These are phyloP conservation scores for Boletus reticulatus DNA, from an alignment of 768 basidiomycete genomes.

Conservation along the genomic window DNA sequence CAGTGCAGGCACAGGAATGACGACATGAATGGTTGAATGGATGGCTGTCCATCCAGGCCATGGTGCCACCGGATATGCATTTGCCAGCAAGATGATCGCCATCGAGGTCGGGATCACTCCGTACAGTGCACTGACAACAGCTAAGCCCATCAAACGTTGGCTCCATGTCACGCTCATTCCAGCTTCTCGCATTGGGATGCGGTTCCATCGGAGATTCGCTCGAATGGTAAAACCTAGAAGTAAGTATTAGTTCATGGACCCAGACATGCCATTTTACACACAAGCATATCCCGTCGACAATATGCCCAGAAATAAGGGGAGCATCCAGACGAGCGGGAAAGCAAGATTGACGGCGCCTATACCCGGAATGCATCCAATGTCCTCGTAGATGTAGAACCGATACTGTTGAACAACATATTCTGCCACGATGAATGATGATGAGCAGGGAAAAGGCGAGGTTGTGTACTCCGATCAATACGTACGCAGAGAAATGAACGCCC, in stretches of 20 bases:
- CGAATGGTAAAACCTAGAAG: slow-evolving; percentile 10
- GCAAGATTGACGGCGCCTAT: slow-evolving; percentile 33
- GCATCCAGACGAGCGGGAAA: slow-evolving; percentile 42
- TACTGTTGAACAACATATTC: slow-evolving; percentile 52
- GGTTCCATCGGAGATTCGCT: background rate
- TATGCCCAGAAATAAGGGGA: slow-evolving; percentile 46
- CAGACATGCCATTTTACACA: background rate
- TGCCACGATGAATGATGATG: background rate
- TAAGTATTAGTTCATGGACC: background rate
- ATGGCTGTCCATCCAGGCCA: slow-evolving; percentile 23
- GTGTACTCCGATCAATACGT: background rate
- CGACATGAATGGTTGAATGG: slow-evolving; percentile 11
- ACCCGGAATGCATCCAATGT: slow-evolving; percentile 43
- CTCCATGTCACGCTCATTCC: slow-evolving; percentile 1
- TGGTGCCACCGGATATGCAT: slow-evolving; percentile 3
- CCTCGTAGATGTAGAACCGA: slow-evolving; percentile 49
- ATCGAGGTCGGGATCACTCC: slow-evolving; percentile 13
- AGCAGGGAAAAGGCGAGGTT: background rate
- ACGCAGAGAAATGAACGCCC: slow-evolving; percentile 33
- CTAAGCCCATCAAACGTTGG: slow-evolving; percentile 14
- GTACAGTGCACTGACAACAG: slow-evolving; percentile 5
- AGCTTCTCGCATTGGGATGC: background rate
- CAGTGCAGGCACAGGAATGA: slow-evolving; percentile 4
- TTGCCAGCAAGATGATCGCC: slow-evolving; percentile 4
- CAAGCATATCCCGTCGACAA: slow-evolving; percentile 42